Conservation (phyloP, 2,329 filamentous ascomycete genomes). For the Harringtonia lauricola region DNA sequence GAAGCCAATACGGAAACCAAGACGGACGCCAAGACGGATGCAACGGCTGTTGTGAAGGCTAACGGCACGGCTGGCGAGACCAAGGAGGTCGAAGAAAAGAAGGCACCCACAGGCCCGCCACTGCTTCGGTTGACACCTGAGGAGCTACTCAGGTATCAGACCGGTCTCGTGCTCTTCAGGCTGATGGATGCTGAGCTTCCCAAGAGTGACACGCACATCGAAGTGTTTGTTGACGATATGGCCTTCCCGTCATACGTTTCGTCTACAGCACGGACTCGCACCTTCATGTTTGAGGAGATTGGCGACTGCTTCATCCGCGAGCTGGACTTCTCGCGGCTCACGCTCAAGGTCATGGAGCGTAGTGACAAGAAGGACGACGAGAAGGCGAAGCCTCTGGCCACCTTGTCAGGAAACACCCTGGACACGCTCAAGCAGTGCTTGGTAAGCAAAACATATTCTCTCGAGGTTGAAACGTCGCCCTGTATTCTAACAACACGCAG, state of each 20-base stretch:
- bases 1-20: constrained; percentile 9
- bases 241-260: constrained; percentile 82
- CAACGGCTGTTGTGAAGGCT: constrained; percentile 18
- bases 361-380: constrained; percentile 60
- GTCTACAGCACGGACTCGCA: constrained; percentile 57
- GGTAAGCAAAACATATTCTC: constrained; percentile 35
- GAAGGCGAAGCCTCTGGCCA: constrained; percentile 62
- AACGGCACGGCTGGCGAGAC: constrained; percentile 15
- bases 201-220: constrained; percentile 63
- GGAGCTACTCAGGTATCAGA: constrained; percentile 77
- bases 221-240: constrained; percentile 91
- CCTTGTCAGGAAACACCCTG: constrained; percentile 73
- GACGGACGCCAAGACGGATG: constrained; percentile 4
- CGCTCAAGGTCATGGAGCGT: constrained; percentile 74
- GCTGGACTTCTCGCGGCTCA: constrained; percentile 91
- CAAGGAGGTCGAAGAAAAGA: constrained; percentile 18
- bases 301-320: constrained; percentile 94
- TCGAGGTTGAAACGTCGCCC: too few species aligned
- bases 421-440: constrained; percentile 81
- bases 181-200: constrained; percentile 82
- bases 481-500: constrained; percentile 25
- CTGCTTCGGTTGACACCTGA: constrained; percentile 72
- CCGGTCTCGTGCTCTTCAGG: constrained; percentile 87
- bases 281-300: constrained; percentile 76
- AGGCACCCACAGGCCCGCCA: constrained; percentile 34